A percentile compares a stretch with the other conserved stretches of the same genome.
Evolutionary conservation across 2,329 filamentous ascomycete genomes (phyloP).

Genomic region (Epichloe baconii): DNA sequence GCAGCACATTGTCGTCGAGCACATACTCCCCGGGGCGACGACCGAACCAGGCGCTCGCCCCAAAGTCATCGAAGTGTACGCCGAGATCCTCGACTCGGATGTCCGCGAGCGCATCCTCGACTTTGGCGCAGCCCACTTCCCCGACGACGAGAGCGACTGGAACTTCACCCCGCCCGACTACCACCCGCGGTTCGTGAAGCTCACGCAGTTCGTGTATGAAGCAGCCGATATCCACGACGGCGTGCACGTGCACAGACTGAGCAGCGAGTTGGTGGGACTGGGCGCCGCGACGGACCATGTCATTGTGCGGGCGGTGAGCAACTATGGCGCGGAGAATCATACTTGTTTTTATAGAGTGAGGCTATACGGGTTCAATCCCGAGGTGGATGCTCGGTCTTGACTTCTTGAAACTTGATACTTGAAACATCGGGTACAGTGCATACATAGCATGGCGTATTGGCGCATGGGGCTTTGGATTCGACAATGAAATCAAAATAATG

Average conservation of each 20-base stretch:
- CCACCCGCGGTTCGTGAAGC: conserved; percentile 36
- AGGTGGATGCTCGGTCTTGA: conserved; percentile 11
- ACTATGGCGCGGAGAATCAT: conserved; percentile 43
- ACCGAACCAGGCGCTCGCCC: conserved; percentile 51
- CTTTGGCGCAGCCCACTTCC: conserved; percentile 31
- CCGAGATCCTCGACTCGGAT: conserved; percentile 35
- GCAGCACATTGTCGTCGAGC: conserved; percentile 58
- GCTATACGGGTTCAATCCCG: conserved; percentile 34
- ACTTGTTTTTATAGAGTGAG: conserved; percentile 55
- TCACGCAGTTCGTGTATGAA: conserved; percentile 43
- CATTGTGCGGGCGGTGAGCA: conserved; percentile 41
- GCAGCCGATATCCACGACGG: conserved; percentile 28
- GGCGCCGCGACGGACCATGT: conserved; percentile 37
- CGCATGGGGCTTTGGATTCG: background rate
- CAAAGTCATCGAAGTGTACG: conserved; percentile 57
- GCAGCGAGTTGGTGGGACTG: conserved; percentile 34
- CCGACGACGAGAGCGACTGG: conserved; percentile 16
- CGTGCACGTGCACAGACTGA: conserved; percentile 40
- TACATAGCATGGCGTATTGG: background rate
- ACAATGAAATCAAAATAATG: too few species aligned
- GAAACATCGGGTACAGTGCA: background rate
- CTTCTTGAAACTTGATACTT: background rate
- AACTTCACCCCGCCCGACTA: conserved; percentile 17
- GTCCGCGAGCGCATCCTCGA: conserved; percentile 27
- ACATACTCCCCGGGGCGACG: conserved; percentile 50